Evolutionary conservation across 208 protist genomes (phyloP), one percentile per base, ranked within the genome.

Genomic region (Leishmania braziliensis): DNA sequence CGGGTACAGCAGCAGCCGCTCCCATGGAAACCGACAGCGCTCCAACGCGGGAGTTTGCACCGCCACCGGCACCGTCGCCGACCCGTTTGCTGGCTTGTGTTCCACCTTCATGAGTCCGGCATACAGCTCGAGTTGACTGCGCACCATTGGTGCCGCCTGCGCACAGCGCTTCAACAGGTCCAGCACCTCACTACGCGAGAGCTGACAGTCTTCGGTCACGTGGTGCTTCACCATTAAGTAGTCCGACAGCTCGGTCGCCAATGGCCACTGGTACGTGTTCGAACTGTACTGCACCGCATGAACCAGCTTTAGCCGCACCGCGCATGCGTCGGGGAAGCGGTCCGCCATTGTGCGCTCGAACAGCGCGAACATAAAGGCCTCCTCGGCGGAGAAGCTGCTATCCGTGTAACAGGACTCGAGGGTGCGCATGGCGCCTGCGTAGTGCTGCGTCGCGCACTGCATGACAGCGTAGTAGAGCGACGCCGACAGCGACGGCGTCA

Each of bases 381-480:
- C 93, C 79, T 97, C 93, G 2, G 83, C 39, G 56, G 81, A 91
- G 72, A 94, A 90, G 48, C 58, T 23, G 73, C 81, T 93, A 83
- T 97, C 93, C 20, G 88, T 92, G 86, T 92, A 95, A 83, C 91
- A 93, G 39, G 93, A 86, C 78, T 96, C 92, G 12, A 93, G 72
- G 0, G 97, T 91, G 62, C 90, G 88, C 84, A 98, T 91, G n/a
- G 94, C 91, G 9, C 75, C 89, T 50, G 78, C 80, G 86, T 98
- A 98, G 83, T 98, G 88, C 71, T 92, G 86, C 78, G 94, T 91
- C 60, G 98, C 91, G 76, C 97, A 95, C 81, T 97, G 93, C 74
- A 98, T 86, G 36, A 97, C 92, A 46, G 97, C 85, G 46, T 98
- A 96, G 88, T 99, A 99, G 20, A 99, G 90, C 20, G 95, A 92